These are phyloP conservation scores for Colletotrichum endophyticum DNA, from an alignment of 2,329 filamentous ascomycete genomes.

Conservation along the genomic window DNA sequence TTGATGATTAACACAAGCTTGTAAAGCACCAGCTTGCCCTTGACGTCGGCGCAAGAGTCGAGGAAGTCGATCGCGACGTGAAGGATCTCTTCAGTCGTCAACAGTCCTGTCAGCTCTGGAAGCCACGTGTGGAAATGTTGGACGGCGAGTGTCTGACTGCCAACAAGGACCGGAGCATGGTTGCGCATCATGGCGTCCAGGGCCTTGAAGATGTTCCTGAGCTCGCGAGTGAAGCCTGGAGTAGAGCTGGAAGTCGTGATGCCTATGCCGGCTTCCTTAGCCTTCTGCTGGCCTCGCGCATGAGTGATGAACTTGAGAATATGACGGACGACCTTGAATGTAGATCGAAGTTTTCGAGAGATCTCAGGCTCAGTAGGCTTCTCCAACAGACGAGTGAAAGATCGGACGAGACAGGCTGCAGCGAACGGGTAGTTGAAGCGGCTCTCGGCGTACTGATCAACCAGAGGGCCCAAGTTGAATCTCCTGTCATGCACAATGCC, in stretches of 20 bases:
- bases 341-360: constrained; percentile 83
- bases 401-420: constrained; percentile 84
- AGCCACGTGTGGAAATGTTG: constrained; percentile 98
- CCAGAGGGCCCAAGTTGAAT: constrained; percentile 88
- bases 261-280: constrained; percentile 86
- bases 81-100: constrained; percentile 84
- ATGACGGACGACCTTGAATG: constrained; percentile 93
- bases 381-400: constrained; percentile 82
- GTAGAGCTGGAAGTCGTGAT: constrained; percentile 70
- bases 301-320: constrained; percentile 95
- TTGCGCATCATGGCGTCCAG: constrained; percentile 91
- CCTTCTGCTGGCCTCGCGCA: constrained; percentile 82
- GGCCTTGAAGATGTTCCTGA: constrained; percentile 87
- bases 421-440: constrained; percentile 94
- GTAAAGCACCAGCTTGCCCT: constrained; percentile 90
- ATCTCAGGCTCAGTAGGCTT: constrained; percentile 84
- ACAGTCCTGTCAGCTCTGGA: constrained; percentile 81
- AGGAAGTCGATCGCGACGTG: constrained; percentile 93
- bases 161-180: constrained; percentile 82
- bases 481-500: constrained; percentile 93
- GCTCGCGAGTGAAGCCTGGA: constrained; percentile 77
- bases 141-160: constrained; percentile 92
- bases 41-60: constrained; percentile 85
- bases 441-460: constrained; percentile 88
- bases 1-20: constrained; percentile 93